Percentiles rank a stretch among this genome's conserved stretches.
Conservation (phyloP, 2,329 filamentous ascomycete genomes). For the Colletotrichum horii region DNA sequence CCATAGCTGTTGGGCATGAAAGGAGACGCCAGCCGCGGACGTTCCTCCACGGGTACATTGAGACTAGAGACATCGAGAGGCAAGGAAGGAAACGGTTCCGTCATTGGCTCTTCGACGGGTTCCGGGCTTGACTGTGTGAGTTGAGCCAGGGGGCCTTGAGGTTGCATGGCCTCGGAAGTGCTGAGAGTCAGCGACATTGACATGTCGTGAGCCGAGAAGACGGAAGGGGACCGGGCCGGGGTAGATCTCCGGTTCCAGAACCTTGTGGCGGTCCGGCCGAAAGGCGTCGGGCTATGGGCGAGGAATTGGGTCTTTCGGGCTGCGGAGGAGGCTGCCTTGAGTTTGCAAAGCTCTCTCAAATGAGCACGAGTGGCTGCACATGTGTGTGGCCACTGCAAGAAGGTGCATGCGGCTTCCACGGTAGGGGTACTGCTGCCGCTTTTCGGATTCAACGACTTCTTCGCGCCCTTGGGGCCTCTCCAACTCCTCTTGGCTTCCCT, state of each 20-base stretch:
- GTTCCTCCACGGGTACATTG: slow-evolving; percentile 28
- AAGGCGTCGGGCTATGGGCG: slow-evolving; percentile 61
- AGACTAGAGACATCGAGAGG: not conserved
- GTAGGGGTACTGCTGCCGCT: slow-evolving; percentile 64
- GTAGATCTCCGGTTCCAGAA: slow-evolving; percentile 55
- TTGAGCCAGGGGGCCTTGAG: slow-evolving; percentile 64
- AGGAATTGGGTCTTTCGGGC: slow-evolving; percentile 50
- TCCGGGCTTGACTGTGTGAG: slow-evolving; percentile 53
- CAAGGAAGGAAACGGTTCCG: slow-evolving; percentile 20
- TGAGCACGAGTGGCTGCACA: slow-evolving; percentile 66
- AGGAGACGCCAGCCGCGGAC: slow-evolving; percentile 55
- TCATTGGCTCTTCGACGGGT: slow-evolving; percentile 16
- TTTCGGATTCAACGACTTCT: slow-evolving; percentile 30
- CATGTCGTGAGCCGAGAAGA: slow-evolving; percentile 68
- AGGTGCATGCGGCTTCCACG: slow-evolving; percentile 49
- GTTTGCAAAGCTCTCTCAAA: slow-evolving; percentile 66
- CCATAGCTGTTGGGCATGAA: slow-evolving; percentile 66
- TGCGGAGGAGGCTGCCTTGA: slow-evolving; percentile 51
- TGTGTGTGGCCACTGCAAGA: slow-evolving; percentile 68
- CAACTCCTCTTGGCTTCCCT: slow-evolving; percentile 70
- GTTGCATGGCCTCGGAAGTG: slow-evolving; percentile 70
- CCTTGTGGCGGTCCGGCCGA: slow-evolving; percentile 54
- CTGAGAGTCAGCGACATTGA: slow-evolving; percentile 66
- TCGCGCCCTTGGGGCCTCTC: slow-evolving; percentile 60
- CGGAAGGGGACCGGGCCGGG: slow-evolving; percentile 48